Evolutionary conservation across 495 filamentous ascomycete species (phyloP).

Genomic region (Aspergillus biplanus): DNA sequence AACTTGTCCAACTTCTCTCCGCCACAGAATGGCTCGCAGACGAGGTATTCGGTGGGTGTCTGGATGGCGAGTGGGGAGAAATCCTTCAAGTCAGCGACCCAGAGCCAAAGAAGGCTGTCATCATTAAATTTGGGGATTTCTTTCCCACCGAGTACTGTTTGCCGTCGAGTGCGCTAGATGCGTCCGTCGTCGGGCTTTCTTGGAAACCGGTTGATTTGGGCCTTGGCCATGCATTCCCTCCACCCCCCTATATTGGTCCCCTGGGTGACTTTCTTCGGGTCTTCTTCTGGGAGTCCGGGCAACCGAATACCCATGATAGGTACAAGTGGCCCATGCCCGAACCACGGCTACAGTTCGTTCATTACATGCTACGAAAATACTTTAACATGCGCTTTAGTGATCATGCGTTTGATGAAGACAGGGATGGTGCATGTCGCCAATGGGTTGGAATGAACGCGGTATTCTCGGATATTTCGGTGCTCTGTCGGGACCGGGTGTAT

Average conservation of each 20-base stretch:
- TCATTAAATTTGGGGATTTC: neutral
- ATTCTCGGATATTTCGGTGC: neutral
- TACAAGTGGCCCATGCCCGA: neutral
- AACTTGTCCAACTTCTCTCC: neutral
- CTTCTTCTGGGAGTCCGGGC: constrained; percentile 1
- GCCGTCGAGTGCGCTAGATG: neutral
- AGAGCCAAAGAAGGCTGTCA: neutral
- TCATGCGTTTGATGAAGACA: neutral
- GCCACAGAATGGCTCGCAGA: neutral
- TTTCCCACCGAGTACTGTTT: neutral
- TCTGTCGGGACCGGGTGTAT: neutral
- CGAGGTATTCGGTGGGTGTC: neutral
- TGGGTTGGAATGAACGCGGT: neutral
- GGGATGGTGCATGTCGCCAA: neutral
- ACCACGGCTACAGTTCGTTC: neutral
- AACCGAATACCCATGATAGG: neutral
- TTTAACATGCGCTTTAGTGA: neutral
- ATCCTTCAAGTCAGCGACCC: neutral
- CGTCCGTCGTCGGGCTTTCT: neutral
- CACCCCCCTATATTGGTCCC: neutral
- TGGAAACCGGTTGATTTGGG: neutral
- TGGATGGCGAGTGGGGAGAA: neutral
- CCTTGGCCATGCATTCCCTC: neutral
- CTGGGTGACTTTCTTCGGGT: neutral
- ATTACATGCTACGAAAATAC: neutral